phyloP scores from a whole-genome alignment of 2,329 filamentous ascomycete species.

The Aureobasidium sp. region DNA sequence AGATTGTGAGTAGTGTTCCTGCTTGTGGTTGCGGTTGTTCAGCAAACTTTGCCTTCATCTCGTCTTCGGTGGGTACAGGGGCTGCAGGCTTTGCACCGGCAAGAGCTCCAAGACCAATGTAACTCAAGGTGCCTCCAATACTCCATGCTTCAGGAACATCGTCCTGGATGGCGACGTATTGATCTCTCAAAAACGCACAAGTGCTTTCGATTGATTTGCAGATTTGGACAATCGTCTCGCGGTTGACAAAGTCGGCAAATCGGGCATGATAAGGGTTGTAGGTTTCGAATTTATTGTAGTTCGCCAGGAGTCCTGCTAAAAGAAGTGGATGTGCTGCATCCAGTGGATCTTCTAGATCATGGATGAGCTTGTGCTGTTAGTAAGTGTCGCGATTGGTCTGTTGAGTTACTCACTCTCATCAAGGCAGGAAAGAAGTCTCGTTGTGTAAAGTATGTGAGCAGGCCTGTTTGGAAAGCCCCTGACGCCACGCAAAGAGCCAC shows the following conservation, averaged over 20 bases:
- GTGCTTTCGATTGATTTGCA: slow-evolving; percentile 66
- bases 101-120: slow-evolving; percentile 75
- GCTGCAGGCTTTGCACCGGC: slow-evolving; percentile 52
- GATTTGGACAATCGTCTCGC: slow-evolving; percentile 74
- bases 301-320: slow-evolving; percentile 77
- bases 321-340: slow-evolving; percentile 64
- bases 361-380: slow-evolving; percentile 55
- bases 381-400: not conserved
- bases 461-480: slow-evolving; percentile 89
- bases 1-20: slow-evolving; percentile 72
- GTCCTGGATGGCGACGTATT: slow-evolving; percentile 80
- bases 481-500: slow-evolving; percentile 77
- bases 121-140: slow-evolving; percentile 67
- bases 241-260: slow-evolving; percentile 92
- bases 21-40: slow-evolving; percentile 73
- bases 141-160: slow-evolving; percentile 88
- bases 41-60: slow-evolving; percentile 72
- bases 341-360: slow-evolving; percentile 61
- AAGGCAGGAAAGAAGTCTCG: slow-evolving; percentile 87
- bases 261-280: slow-evolving; percentile 92
- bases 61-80: slow-evolving; percentile 62
- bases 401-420: slow-evolving; percentile 64
- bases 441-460: slow-evolving; percentile 92
- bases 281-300: slow-evolving; percentile 99
- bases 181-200: slow-evolving; percentile 58